Evolutionary conservation across 352 stramenopile genomes (phyloP).

Genomic region (Globisporangium cylindrosporum): DNA sequence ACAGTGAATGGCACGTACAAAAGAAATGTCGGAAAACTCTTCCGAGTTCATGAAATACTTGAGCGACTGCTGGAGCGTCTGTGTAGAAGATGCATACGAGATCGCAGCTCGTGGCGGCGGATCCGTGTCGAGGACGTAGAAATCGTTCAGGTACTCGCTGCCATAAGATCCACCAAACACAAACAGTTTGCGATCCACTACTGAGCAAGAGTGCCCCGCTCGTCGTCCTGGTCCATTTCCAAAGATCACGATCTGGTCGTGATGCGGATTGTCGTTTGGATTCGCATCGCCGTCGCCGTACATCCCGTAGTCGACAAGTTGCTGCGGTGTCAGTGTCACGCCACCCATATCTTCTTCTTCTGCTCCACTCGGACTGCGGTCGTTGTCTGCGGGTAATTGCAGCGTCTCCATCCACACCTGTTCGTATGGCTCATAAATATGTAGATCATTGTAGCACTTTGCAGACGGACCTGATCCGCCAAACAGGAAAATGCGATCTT

Average conservation of each 20-base stretch:
- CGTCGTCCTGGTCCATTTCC: slow-evolving; percentile 85
- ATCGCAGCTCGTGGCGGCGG: slow-evolving; percentile 81
- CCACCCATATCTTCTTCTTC: slow-evolving; percentile 15
- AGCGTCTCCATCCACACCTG: slow-evolving; percentile 21
- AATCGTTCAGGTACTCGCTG: slow-evolving; percentile 93
- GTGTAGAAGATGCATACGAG: slow-evolving; percentile 65
- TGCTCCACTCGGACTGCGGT: slow-evolving; percentile 3
- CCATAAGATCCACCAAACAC: slow-evolving; percentile 93
- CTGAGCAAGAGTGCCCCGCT: slow-evolving; percentile 93
- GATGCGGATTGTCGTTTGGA: slow-evolving; percentile 61
- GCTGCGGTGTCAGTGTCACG: slow-evolving; percentile 25
- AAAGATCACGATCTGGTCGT: slow-evolving; percentile 80
- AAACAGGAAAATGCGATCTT: slow-evolving; percentile 93
- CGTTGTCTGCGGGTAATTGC: slow-evolving; percentile 13
- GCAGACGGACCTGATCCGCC: slow-evolving; percentile 90
- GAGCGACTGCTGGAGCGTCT: slow-evolving; percentile 72
- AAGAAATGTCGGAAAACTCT: slow-evolving; percentile 95
- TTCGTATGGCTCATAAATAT: slow-evolving; percentile 37
- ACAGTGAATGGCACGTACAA: slow-evolving; percentile 45
- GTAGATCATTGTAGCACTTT: slow-evolving; percentile 96
- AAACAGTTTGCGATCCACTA: slow-evolving; percentile 91
- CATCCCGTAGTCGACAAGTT: slow-evolving; percentile 23
- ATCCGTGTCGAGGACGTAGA: slow-evolving; percentile 95
- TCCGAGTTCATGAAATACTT: slow-evolving; percentile 90
- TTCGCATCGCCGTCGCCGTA: slow-evolving; percentile 44